These are phyloP conservation scores for Tuber borchii DNA, from an alignment of 495 filamentous ascomycete species.

Conservation along the genomic window DNA sequence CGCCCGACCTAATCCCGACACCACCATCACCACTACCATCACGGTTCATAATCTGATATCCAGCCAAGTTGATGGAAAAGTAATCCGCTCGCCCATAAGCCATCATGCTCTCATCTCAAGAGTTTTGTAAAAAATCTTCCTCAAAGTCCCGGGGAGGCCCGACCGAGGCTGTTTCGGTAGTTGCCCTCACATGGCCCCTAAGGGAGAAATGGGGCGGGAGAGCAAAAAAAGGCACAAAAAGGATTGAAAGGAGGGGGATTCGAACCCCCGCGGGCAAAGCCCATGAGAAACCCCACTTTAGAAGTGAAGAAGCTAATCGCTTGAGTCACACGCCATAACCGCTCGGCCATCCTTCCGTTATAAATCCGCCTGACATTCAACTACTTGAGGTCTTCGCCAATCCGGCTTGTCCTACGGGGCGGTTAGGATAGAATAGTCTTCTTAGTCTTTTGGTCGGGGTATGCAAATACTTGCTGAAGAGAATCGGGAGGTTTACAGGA, in stretches of 20 bases:
- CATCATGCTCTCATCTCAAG: too few species aligned
- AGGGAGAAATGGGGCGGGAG: background rate
- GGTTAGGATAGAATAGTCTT: background rate
- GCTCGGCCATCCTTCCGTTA: slow-evolving; percentile 20
- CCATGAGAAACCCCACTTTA: slow-evolving; percentile 21
- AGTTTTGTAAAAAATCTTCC: too few species aligned
- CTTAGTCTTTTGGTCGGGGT: background rate
- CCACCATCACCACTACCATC: too few species aligned
- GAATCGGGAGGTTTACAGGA: background rate
- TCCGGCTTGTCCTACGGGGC: background rate
- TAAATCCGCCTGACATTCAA: background rate
- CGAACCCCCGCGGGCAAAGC: slow-evolving; percentile 22
- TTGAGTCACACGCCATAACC: slow-evolving; percentile 24
- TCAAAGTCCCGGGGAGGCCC: too few species aligned
- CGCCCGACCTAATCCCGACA: background rate
- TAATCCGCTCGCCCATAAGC: too few species aligned
- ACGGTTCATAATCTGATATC: background rate
- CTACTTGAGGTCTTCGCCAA: background rate
- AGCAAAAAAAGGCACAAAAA: background rate
- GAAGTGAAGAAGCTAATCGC: slow-evolving; percentile 11
- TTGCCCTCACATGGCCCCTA: background rate
- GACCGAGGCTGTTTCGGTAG: too few species aligned
- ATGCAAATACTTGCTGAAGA: background rate
- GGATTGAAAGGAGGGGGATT: slow-evolving; percentile 24
- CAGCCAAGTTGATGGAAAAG: background rate